Conservation (phyloP, 2,329 filamentous ascomycete genomes). For the Zasmidium angulare region DNA sequence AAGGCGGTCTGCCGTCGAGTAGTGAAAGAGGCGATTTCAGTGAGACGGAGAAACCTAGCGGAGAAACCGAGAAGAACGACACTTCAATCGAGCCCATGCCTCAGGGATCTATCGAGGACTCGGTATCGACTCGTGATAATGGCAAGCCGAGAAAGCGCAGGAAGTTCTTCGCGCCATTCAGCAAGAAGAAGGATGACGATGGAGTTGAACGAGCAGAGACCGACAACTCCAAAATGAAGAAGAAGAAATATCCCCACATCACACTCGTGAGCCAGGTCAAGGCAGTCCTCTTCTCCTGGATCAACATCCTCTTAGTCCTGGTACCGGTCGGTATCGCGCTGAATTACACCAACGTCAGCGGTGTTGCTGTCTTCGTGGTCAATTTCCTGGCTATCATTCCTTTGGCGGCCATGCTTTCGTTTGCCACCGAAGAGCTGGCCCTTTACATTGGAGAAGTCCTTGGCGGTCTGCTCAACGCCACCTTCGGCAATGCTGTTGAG, state of each 20-base stretch:
- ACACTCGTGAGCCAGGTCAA: conserved; percentile 57
- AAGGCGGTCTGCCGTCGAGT: not conserved
- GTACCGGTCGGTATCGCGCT: conserved; percentile 76
- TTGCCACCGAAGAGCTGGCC: conserved; percentile 87
- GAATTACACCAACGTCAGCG: conserved; percentile 61
- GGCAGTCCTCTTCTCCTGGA: conserved; percentile 78
- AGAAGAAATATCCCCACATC: conserved; percentile 29
- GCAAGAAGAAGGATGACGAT: conserved; percentile 24
- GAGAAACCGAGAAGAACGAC: conserved; percentile 3
- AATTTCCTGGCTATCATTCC: conserved; percentile 95
- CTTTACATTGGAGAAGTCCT: conserved; percentile 75
- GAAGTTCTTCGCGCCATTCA: conserved; percentile 24
- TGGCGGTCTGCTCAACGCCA: conserved; percentile 85
- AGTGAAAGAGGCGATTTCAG: conserved; percentile 8
- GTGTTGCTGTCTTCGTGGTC: conserved; percentile 69
- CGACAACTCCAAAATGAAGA: conserved; percentile 22
- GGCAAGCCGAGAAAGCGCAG: conserved; percentile 24
- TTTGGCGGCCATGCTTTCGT: conserved; percentile 80
- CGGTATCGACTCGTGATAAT: conserved; percentile 3
- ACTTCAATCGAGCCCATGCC: conserved; percentile 12
- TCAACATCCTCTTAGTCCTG: conserved; percentile 77
- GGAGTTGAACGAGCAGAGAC: conserved; percentile 12
- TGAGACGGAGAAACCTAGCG: conserved; percentile 8
- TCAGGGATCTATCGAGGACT: conserved; percentile 15
- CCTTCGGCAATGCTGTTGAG: conserved; percentile 66